Base-by-base conservation (phyloP, 2,329 filamentous ascomycete species). In the Ilyonectria destructans region DNA sequence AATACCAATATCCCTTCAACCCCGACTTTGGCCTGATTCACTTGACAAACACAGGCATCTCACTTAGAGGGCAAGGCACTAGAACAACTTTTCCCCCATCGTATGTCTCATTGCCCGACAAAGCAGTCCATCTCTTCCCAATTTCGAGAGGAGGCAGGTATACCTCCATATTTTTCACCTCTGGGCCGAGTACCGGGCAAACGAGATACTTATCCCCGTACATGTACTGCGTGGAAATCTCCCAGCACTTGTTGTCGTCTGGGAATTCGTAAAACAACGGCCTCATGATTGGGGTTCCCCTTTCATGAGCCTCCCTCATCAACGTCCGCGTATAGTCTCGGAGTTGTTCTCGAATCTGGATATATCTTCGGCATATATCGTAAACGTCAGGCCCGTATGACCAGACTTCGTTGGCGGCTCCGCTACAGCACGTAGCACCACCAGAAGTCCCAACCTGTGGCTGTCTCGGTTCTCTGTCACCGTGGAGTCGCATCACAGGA, bases 401-500 rank as follows among this genome's bases (percentile, higher is more conserved):
- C 90, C 90, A 92, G 1, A 92, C 86, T 77, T 92, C 90, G 71
- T 91, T 91, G 0, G 82, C 77, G 0, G 86, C 88, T 15, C 89
- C 89, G 68, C 76, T 86, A 70, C 63, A 83, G 76, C 78, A 88
- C 80, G 71, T 85, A 1, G 74, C 78, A 26, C 78, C 81, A 21
- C 82, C 82, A 0, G 74, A 80, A 4, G 70, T 75, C 2, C 80
- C 80, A 9, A 75, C 76, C 23, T 73, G 80, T 17, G 78, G 77
- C 70, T 82, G 81, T 51, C 78, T 84, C 0, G 90, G 91, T 75
- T 91, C 89, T 0, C 90, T 85, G 74, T 92, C 88, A 6, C 91
- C 91, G 71, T 93, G 90, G 0, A 92, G 82, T 3, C 91, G 81
- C 86, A 93, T 90, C 1, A 92, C 90, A 0, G 90, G 90, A 64